phyloP scores from a whole-genome alignment of 345 rosid species.

The Hibiscus mutabilis region DNA sequence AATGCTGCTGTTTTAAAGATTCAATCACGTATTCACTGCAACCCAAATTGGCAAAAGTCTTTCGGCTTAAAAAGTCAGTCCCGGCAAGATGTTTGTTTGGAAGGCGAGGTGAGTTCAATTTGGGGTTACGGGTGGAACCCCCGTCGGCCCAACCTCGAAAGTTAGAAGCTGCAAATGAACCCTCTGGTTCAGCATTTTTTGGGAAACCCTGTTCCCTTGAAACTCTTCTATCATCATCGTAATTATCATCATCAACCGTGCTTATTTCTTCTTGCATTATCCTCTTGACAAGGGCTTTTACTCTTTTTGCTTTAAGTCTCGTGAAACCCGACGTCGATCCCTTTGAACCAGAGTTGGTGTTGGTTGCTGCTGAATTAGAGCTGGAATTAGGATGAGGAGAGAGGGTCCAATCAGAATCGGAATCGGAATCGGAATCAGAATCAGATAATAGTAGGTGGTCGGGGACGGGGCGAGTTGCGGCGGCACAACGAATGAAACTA shows the following conservation, averaged over 20 bases:
- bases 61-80: conserved; percentile 63
- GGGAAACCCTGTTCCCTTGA: not conserved
- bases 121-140: conserved; percentile 16
- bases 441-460: not conserved
- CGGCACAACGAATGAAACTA: not conserved
- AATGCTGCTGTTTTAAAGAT: conserved; percentile 53
- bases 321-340: conserved; percentile 31
- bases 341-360: conserved; percentile 11
- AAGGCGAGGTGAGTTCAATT: conserved; percentile 20
- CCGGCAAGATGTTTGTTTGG: conserved; percentile 25
- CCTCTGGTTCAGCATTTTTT: conserved; percentile 18
- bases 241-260: not conserved
- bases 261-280: conserved; percentile 25
- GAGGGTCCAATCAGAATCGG: not conserved
- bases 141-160: conserved; percentile 52
- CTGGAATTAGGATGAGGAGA: not conserved
- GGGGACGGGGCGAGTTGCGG: not conserved
- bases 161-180: conserved; percentile 30
- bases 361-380: not conserved
- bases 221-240: not conserved
- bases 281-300: conserved; percentile 48
- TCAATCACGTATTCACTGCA: conserved; percentile 57
- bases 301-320: conserved; percentile 54
- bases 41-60: conserved; percentile 65
- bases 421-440: too few species aligned